These are phyloP conservation scores for Trichophyton rubrum DNA, from an alignment of 2,329 filamentous ascomycete species.

Conservation along the genomic window DNA sequence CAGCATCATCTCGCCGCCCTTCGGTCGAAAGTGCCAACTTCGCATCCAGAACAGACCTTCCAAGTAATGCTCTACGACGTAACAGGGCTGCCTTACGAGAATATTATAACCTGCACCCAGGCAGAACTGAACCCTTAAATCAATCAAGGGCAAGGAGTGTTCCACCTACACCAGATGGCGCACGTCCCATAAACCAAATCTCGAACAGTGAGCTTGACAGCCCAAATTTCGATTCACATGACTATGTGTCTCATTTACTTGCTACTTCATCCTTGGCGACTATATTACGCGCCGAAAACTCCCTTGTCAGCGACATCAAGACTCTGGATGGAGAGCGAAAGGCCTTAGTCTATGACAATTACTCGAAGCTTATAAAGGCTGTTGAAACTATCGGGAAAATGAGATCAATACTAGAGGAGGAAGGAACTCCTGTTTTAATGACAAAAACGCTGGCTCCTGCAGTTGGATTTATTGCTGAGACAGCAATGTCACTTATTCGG, in stretches of 20 bases:
- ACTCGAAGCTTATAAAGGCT: conserved; percentile 89
- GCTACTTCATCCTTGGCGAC: conserved; percentile 31
- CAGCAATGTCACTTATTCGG: conserved; percentile 28
- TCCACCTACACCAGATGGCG: conserved; percentile 28
- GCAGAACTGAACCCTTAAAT: conserved; percentile 25
- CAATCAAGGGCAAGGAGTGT: conserved; percentile 25
- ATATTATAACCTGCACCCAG: conserved; percentile 73
- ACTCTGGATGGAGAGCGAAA: conserved; percentile 93
- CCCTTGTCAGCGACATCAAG: conserved; percentile 56
- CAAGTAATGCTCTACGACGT: conserved; percentile 36
- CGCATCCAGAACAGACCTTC: conserved; percentile 31
- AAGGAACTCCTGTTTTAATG: conserved; percentile 34
- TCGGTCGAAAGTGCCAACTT: conserved; percentile 49
- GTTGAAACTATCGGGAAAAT: conserved; percentile 85
- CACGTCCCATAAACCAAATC: conserved; percentile 24
- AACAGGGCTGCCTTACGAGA: conserved; percentile 83
- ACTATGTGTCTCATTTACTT: conserved; percentile 35
- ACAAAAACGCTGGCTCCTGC: conserved; percentile 33
- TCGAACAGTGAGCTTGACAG: conserved; percentile 55
- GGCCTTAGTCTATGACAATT: conserved; percentile 95
- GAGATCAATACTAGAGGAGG: conserved; percentile 37
- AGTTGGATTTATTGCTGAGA: conserved; percentile 34
- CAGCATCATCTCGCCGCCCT: conserved; percentile 62
- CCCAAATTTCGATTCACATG: conserved; percentile 57
- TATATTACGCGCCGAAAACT: conserved; percentile 34